These are phyloP conservation scores for Cordyceps javanica DNA, from an alignment of 2,329 filamentous ascomycete genomes.

Conservation along the genomic window DNA sequence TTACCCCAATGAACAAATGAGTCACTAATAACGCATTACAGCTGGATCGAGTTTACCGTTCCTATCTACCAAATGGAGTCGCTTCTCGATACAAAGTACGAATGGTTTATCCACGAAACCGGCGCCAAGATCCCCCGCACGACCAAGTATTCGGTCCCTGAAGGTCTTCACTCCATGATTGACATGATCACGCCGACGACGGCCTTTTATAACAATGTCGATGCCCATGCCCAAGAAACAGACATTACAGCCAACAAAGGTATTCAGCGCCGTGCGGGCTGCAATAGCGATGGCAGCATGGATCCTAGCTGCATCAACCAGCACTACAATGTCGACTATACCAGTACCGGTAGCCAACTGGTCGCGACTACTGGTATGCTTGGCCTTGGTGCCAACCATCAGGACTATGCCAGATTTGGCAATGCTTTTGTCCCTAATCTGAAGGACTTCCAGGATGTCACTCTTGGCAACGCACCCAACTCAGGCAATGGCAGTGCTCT, in stretches of 20 bases:
- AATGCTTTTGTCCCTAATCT: neutral
- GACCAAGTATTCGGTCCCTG: slow-evolving; percentile 15
- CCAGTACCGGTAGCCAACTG: slow-evolving; percentile 2
- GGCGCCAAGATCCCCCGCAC: slow-evolving; percentile 8
- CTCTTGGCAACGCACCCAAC: neutral
- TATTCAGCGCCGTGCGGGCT: neutral
- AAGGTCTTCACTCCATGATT: slow-evolving; percentile 12
- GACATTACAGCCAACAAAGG: neutral
- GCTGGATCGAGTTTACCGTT: slow-evolving; percentile 9
- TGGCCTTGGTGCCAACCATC: slow-evolving; percentile 8
- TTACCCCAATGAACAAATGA: neutral
- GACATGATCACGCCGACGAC: slow-evolving; percentile 16
- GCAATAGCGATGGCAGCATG: neutral
- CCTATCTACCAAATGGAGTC: slow-evolving; percentile 4
- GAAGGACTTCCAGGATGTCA: slow-evolving; percentile 10
- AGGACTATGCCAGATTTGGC: slow-evolving; percentile 7
- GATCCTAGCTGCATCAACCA: slow-evolving; percentile 12
- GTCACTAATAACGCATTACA: neutral
- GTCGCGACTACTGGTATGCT: slow-evolving; percentile 11
- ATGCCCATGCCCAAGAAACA: neutral
- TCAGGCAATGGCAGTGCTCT: neutral
- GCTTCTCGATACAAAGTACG: slow-evolving; percentile 6
- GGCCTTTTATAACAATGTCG: slow-evolving; percentile 9
- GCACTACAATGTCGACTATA: slow-evolving; percentile 14
- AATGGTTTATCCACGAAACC: neutral